Percentiles rank a stretch among this genome's conserved stretches.
Evolutionary conservation across 1,139 yeast genomes (phyloP).

Genomic region (Geotrichum citri-aurantii): DNA sequence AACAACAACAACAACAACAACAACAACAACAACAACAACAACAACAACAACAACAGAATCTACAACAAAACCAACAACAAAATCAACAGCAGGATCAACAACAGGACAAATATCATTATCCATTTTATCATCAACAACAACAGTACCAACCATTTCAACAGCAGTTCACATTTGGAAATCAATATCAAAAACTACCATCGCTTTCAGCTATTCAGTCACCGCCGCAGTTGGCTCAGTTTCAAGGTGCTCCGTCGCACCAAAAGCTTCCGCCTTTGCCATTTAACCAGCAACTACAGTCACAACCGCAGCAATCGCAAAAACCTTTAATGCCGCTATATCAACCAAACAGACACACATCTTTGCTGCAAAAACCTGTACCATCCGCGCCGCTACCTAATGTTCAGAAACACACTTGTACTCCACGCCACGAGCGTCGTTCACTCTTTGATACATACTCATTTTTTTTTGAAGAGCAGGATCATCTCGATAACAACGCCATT

Average conservation of each 20-base stretch:
- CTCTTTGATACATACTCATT: constrained; percentile 1
- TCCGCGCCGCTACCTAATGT: not conserved
- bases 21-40: not conserved
- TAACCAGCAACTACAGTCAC: not conserved
- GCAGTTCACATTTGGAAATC: not conserved
- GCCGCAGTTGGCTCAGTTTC: not conserved
- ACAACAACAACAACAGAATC: not conserved
- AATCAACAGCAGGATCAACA: not conserved
- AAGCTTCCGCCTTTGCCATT: not conserved
- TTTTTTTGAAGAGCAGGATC: constrained; percentile 3
- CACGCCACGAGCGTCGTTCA: not conserved
- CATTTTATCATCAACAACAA: not conserved
- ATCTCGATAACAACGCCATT: not conserved
- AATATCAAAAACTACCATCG: not conserved
- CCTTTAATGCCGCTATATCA: no score
- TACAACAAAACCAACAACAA: not conserved
- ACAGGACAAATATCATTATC: not conserved
- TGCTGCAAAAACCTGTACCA: not conserved
- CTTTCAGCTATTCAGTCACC: not conserved
- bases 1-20: not conserved
- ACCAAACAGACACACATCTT: not conserved
- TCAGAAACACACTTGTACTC: not conserved
- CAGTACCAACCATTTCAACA: not conserved
- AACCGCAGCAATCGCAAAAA: not conserved
- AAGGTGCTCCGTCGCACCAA: not conserved